Conservation (phyloP, 345 rosid genomes). For the Noccaea caerulescens region DNA sequence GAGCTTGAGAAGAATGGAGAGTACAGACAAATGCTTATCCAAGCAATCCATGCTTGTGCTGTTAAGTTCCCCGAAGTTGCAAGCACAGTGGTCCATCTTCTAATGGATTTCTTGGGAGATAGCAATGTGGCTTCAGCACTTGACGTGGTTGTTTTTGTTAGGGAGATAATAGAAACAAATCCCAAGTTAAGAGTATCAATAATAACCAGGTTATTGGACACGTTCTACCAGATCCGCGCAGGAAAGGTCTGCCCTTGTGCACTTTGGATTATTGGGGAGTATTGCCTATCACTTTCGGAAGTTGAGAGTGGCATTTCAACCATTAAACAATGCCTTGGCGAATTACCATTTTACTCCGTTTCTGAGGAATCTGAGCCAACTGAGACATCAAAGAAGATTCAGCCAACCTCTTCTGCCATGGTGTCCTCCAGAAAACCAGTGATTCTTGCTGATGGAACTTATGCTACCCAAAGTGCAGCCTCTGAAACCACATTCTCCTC, state of each 20-base stretch:
- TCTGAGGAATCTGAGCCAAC: conserved; percentile 73
- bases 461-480: conserved; percentile 93
- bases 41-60: conserved; percentile 89
- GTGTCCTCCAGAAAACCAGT: conserved; percentile 84
- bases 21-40: conserved; percentile 91
- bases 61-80: conserved; percentile 94
- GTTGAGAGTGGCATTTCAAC: conserved; percentile 81
- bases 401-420: conserved; percentile 56
- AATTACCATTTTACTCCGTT: conserved; percentile 72
- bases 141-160: conserved; percentile 76
- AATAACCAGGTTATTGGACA: conserved; percentile 82
- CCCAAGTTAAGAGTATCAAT: conserved; percentile 84
- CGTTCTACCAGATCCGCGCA: conserved; percentile 87
- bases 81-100: conserved; percentile 86
- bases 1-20: conserved; percentile 93
- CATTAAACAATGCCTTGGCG: conserved; percentile 88
- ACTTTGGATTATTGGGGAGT: conserved; percentile 93
- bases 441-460: conserved; percentile 89
- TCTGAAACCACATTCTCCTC: conserved; percentile 83
- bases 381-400: conserved; percentile 64
- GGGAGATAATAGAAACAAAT: conserved; percentile 86
- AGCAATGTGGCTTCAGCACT: conserved; percentile 87
- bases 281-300: conserved; percentile 85
- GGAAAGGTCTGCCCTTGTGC: conserved; percentile 88
- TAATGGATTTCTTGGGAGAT: conserved; percentile 94